A percentile compares a stretch with the other conserved stretches of the same genome.
These are phyloP conservation scores for Aspergillus pseudoterreus DNA, from an alignment of 2,329 filamentous ascomycete species.

Conservation along the genomic window DNA sequence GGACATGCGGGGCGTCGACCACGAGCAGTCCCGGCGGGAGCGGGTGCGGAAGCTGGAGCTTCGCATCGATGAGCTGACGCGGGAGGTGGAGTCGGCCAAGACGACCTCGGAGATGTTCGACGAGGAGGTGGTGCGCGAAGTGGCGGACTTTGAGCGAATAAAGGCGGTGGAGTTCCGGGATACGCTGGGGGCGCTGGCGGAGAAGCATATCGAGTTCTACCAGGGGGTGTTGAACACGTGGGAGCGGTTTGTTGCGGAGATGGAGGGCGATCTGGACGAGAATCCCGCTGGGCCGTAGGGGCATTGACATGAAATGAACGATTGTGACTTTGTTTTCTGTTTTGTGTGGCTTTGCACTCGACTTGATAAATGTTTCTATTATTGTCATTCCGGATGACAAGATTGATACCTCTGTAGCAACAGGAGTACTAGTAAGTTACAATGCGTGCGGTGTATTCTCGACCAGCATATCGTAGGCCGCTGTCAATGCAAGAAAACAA, in stretches of 20 bases:
- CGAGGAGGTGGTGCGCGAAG: constrained; percentile 90
- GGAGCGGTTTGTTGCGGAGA: constrained; percentile 85
- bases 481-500: no score
- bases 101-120: constrained; percentile 89
- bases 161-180: constrained; percentile 89
- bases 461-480: no score
- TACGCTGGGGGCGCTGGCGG: constrained; percentile 77
- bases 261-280: constrained; percentile 61
- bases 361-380: neutral
- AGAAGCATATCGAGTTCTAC: constrained; percentile 86
- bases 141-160: constrained; percentile 92
- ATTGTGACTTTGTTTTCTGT: neutral
- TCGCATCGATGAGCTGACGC: constrained; percentile 84
- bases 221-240: constrained; percentile 73
- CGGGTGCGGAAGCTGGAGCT: constrained; percentile 85
- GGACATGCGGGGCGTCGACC: constrained; percentile 93
- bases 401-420: neutral
- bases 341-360: neutral
- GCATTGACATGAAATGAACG: constrained; percentile 1
- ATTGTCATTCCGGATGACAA: neutral
- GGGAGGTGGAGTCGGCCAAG: constrained; percentile 83
- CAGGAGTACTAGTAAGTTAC: neutral
- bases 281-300: constrained; percentile 14
- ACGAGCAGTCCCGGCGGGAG: constrained; percentile 85
- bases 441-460: no score